Percentiles rank a stretch among this genome's conserved stretches.
These are phyloP conservation scores for Albugo laibachii DNA, from an alignment of 352 stramenopile species.

Conservation along the genomic window DNA sequence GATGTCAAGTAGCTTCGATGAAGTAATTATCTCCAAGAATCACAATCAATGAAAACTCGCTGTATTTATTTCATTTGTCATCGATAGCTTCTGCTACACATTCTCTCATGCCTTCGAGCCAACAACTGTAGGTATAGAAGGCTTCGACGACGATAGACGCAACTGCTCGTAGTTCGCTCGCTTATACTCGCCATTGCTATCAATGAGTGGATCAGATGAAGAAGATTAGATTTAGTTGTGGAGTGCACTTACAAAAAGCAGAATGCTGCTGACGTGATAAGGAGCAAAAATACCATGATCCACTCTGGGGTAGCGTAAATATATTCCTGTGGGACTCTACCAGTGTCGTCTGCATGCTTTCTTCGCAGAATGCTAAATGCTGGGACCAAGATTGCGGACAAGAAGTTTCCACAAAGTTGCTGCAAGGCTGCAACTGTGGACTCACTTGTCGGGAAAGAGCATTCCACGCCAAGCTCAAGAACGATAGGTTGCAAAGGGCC, in stretches of 20 bases:
- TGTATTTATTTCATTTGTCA: too few relatives aligned
- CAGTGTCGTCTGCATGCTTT: constrained; percentile 13
- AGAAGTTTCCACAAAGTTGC: constrained; percentile 57
- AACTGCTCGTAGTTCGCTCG: constrained; percentile 17
- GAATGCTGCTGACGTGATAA: constrained; percentile 23
- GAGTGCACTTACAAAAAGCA: constrained; percentile 25
- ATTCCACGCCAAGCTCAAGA: constrained; percentile 50
- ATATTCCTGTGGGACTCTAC: constrained; percentile 13
- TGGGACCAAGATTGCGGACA: constrained; percentile 40
- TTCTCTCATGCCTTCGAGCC: too few relatives aligned
- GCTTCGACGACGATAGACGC: background rate
- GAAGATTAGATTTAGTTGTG: background rate
- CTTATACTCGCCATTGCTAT: constrained; percentile 34
- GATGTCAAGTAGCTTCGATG: too few relatives aligned
- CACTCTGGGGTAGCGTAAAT: constrained; percentile 32
- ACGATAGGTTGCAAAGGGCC: constrained; percentile 48
- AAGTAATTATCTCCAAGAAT: too few relatives aligned
- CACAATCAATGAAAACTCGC: too few relatives aligned
- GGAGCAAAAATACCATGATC: constrained; percentile 22
- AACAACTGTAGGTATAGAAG: background rate
- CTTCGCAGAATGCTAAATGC: constrained; percentile 21
- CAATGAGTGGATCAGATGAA: background rate
- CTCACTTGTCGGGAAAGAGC: constrained; percentile 49
- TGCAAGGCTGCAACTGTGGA: constrained; percentile 51
- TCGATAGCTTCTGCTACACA: too few relatives aligned